Conservation (phyloP, 164 flowering plant species). For the Houttuynia cordata region DNA sequence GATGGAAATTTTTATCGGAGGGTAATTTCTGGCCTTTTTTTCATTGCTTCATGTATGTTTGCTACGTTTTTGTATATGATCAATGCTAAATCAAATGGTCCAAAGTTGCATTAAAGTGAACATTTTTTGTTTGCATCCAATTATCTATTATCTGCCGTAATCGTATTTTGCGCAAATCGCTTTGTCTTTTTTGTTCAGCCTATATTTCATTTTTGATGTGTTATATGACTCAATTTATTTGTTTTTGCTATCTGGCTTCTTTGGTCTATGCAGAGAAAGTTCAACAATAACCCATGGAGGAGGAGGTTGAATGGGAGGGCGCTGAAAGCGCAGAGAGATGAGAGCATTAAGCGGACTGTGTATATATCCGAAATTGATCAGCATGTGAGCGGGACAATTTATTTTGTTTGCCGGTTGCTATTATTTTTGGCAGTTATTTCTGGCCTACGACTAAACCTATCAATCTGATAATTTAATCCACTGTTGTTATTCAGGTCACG, state of each 20-base stretch:
- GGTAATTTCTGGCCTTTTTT: conserved; percentile 6
- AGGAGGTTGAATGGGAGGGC: conserved; percentile 51
- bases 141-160: neutral
- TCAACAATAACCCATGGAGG: conserved; percentile 43
- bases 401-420: neutral
- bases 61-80: neutral
- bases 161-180: neutral
- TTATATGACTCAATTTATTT: neutral
- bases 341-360: conserved; percentile 73
- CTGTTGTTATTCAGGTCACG: conserved; percentile 46
- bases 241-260: neutral
- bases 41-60: neutral
- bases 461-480: neutral
- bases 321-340: conserved; percentile 69
- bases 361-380: conserved; percentile 98
- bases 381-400: conserved; percentile 32
- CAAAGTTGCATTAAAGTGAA: too few relatives aligned
- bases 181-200: neutral
- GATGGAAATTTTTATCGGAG: conserved; percentile 25
- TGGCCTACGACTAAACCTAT: neutral
- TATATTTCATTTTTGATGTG: neutral
- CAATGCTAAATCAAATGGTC: neutral
- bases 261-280: conserved; percentile 36
- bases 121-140: too few relatives aligned
- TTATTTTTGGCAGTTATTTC: neutral